Evolutionary conservation across 495 filamentous ascomycete species (phyloP).

Genomic region (Parathielavia hyrcaniae): DNA sequence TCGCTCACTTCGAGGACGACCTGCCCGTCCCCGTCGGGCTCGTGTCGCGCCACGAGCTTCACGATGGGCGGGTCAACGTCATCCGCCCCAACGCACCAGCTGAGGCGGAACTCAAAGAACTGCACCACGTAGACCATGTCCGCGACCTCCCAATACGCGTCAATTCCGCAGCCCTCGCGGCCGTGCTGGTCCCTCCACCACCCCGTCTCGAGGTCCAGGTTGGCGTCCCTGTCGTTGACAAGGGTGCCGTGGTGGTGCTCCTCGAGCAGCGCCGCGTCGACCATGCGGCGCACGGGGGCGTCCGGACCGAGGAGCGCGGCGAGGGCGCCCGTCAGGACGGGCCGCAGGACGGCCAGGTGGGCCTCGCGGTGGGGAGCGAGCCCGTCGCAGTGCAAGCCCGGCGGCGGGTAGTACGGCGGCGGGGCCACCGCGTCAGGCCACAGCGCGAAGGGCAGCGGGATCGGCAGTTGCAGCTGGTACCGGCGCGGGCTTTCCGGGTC

Average conservation of each 20-base stretch:
- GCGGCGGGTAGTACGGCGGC: constrained; percentile 1
- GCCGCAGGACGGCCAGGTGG: constrained; percentile 1
- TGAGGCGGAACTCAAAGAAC: constrained; percentile 4
- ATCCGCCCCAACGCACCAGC: background rate
- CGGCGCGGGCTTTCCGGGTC: background rate
- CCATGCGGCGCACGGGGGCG: background rate
- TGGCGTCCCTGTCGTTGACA: background rate
- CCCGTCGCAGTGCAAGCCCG: background rate
- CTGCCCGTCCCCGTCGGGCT: background rate
- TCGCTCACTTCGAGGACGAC: background rate
- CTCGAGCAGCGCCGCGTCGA: background rate
- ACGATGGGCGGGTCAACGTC: background rate
- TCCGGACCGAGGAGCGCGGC: background rate
- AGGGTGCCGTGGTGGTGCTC: background rate
- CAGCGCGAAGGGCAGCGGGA: background rate
- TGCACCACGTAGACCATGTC: background rate
- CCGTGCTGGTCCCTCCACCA: background rate
- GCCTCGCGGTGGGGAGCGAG: background rate
- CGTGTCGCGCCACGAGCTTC: background rate
- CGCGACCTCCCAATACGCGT: background rate
- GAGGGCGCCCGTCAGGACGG: background rate
- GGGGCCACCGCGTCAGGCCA: background rate
- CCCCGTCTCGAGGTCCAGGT: background rate
- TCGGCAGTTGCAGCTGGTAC: background rate
- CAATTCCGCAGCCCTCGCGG: background rate